Percentiles rank a stretch among this genome's conserved stretches.
These are phyloP conservation scores for Millerago galiae DNA, from an alignment of 805 yeast species.

Conservation along the genomic window DNA sequence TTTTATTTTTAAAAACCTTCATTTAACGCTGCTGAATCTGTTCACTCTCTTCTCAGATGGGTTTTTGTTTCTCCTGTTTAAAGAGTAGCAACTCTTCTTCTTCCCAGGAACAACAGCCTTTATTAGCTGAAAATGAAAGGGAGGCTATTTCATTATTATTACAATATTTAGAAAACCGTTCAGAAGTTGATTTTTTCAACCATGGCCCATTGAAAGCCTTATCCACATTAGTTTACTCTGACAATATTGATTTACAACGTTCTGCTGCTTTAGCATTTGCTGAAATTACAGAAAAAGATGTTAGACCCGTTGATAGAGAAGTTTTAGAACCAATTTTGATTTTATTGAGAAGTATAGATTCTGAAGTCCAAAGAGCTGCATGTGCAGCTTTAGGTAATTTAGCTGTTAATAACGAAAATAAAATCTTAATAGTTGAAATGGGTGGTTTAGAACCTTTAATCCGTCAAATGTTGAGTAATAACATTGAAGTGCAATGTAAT, in stretches of 20 bases:
- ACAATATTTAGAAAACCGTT: slow-evolving; percentile 81
- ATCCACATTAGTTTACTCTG: slow-evolving; percentile 89
- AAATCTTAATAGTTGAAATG: slow-evolving; percentile 91
- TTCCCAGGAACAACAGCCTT: slow-evolving; percentile 55
- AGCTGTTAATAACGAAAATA: slow-evolving; percentile 95
- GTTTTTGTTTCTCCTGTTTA: slow-evolving; percentile 45
- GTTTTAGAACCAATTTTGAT: slow-evolving; percentile 91
- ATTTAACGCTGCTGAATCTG: too few species aligned
- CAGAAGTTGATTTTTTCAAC: slow-evolving; percentile 88
- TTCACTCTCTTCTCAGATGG: slow-evolving; percentile 30
- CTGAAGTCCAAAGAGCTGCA: slow-evolving; percentile 97
- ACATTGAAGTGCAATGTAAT: slow-evolving; percentile 97
- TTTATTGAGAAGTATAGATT: slow-evolving; percentile 76
- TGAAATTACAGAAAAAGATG: slow-evolving; percentile 95
- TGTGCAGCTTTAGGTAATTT: slow-evolving; percentile 98
- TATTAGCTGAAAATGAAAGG: slow-evolving; percentile 91
- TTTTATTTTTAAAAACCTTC: too few species aligned
- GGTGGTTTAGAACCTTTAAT: slow-evolving; percentile 96
- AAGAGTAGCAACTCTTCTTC: slow-evolving; percentile 1
- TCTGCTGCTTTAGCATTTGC: slow-evolving; percentile 98
- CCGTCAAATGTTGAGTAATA: slow-evolving; percentile 94
- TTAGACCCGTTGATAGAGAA: slow-evolving; percentile 81
- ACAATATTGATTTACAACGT: slow-evolving; percentile 89
- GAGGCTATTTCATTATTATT: slow-evolving; percentile 90
- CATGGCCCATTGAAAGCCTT: slow-evolving; percentile 77